Percentiles rank a stretch among this genome's conserved stretches.
These are phyloP conservation scores for Solanum etuberosum DNA, from an alignment of 257 asterid genomes.

Conservation along the genomic window DNA sequence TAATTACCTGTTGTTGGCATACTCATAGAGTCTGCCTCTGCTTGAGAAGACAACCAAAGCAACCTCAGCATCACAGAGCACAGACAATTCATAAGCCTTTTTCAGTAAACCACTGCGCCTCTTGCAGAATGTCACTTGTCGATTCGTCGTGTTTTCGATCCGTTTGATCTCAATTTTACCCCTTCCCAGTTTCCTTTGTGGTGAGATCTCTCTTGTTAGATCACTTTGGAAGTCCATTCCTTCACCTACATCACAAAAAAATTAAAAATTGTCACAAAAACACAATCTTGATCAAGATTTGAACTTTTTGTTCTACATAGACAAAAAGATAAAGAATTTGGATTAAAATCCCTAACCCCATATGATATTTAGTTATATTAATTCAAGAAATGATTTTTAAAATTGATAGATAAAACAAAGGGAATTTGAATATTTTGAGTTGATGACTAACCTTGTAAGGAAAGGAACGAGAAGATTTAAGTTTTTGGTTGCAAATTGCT, in stretches of 20 bases:
- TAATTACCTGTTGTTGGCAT: slow-evolving; percentile 69
- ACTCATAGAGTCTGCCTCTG: slow-evolving; percentile 93
- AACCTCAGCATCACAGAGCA: slow-evolving; percentile 93
- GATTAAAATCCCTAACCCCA: background rate
- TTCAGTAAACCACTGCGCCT: slow-evolving; percentile 82
- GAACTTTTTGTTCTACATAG: background rate
- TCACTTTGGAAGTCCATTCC: slow-evolving; percentile 57
- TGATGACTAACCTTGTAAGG: slow-evolving; percentile 13
- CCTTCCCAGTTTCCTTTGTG: slow-evolving; percentile 55
- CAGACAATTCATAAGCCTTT: slow-evolving; percentile 88
- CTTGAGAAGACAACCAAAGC: slow-evolving; percentile 83
- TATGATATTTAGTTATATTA: background rate
- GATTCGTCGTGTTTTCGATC: slow-evolving; percentile 94
- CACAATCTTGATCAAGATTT: background rate
- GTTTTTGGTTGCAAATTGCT: slow-evolving; percentile 7
- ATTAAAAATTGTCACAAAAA: background rate
- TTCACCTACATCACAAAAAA: background rate
- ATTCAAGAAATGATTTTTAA: slow-evolving; percentile 1
- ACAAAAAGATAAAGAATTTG: background rate
- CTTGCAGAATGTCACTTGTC: slow-evolving; percentile 94
- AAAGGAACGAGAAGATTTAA: slow-evolving; percentile 2
- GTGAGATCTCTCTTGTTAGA: slow-evolving; percentile 55
- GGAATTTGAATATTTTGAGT: background rate
- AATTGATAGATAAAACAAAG: background rate
- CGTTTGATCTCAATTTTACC: slow-evolving; percentile 92